A percentile compares a stretch with the other conserved stretches of the same genome.
Conservation (phyloP, 768 basidiomycete species). For the Neoboletus subvelutipes region DNA sequence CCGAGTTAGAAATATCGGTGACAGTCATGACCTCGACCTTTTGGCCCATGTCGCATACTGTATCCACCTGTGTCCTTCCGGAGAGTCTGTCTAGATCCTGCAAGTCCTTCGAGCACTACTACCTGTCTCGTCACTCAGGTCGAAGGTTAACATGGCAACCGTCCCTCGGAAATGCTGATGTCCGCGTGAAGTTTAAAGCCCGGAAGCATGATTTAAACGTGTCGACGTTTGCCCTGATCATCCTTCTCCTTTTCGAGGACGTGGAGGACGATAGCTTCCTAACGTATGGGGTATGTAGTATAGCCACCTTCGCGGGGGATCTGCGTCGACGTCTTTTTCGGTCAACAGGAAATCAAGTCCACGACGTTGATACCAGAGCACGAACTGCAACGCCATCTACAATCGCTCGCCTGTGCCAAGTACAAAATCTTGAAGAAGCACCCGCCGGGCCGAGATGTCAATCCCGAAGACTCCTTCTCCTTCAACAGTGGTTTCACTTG, state of each 20-base stretch:
- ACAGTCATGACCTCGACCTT: slow-evolving; percentile 95
- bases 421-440: slow-evolving; percentile 90
- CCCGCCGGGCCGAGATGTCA: slow-evolving; percentile 83
- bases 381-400: slow-evolving; percentile 89
- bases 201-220: slow-evolving; percentile 89
- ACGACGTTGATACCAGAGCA: slow-evolving; percentile 70
- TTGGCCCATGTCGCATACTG: slow-evolving; percentile 83
- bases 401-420: slow-evolving; percentile 94
- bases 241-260: slow-evolving; percentile 85
- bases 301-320: background rate
- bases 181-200: slow-evolving; percentile 76
- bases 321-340: background rate
- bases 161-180: slow-evolving; percentile 86
- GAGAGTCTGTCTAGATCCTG: slow-evolving; percentile 59
- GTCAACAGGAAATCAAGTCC: slow-evolving; percentile 77
- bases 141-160: slow-evolving; percentile 91
- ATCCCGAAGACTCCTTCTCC: slow-evolving; percentile 74
- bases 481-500: slow-evolving; percentile 84
- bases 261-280: slow-evolving; percentile 65
- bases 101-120: slow-evolving; percentile 85
- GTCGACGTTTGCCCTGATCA: slow-evolving; percentile 83
- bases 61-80: slow-evolving; percentile 67
- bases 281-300: slow-evolving; percentile 63
- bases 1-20: slow-evolving; percentile 78
- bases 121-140: slow-evolving; percentile 86